Percentiles rank a stretch among this genome's conserved stretches.
phyloP scores from a whole-genome alignment of 169 alveolate species.

The Plasmodium yoelii region DNA sequence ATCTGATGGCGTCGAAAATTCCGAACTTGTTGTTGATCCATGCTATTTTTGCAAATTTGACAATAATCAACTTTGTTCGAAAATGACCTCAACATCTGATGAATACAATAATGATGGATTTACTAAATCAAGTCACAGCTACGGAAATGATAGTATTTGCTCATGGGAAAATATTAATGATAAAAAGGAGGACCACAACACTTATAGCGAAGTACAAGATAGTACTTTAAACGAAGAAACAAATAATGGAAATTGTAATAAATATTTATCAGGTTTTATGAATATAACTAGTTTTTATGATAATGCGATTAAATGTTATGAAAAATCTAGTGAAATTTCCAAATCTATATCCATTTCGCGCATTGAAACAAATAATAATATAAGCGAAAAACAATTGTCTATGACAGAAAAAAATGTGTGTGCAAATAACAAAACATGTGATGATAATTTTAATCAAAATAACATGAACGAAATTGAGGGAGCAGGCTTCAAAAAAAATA shows the following conservation, averaged over 20 bases:
- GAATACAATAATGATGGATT: conserved; percentile 1
- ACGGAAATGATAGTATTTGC: no score
- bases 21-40: conserved; percentile 24
- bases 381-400: not conserved
- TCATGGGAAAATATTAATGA: no score
- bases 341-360: no score
- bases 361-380: no score
- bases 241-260: no score
- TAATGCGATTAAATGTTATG: no score
- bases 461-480: not conserved
- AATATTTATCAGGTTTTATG: no score
- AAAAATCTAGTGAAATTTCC: no score
- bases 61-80: conserved; percentile 2
- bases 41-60: not conserved
- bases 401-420: not conserved
- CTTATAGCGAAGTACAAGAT: no score
- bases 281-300: no score
- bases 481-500: not conserved
- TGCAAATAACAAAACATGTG: not conserved
- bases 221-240: no score
- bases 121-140: not conserved
- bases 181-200: no score
- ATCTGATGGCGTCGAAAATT: conserved; percentile 15
- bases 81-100: not conserved
- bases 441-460: not conserved